Conservation (phyloP, 345 rosid species). For the Eucalyptus tenuipes region DNA sequence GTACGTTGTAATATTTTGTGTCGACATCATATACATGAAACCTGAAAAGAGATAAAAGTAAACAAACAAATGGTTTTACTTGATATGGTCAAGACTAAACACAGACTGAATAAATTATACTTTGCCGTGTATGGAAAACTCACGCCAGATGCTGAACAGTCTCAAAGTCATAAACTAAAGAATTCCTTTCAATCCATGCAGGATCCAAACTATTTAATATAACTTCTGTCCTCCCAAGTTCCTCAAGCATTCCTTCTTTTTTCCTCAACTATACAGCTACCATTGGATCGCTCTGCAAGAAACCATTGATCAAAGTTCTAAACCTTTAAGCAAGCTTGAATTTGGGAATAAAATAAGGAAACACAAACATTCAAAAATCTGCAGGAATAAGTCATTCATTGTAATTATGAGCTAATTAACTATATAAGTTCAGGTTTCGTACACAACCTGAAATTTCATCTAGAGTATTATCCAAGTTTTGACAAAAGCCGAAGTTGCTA, state of each 20-base stretch:
- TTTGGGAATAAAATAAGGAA: neutral
- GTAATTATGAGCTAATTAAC: neutral
- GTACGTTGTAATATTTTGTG: slow-evolving; percentile 39
- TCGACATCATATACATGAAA: slow-evolving; percentile 66
- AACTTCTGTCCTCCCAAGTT: slow-evolving; percentile 81
- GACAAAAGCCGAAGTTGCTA: neutral
- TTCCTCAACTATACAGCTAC: slow-evolving; percentile 44
- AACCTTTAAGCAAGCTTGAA: neutral
- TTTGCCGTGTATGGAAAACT: neutral
- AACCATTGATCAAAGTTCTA: neutral
- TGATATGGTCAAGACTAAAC: neutral
- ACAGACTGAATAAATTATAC: neutral
- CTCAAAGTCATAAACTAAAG: slow-evolving; percentile 56
- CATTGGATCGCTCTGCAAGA: slow-evolving; percentile 71
- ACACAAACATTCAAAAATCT: neutral
- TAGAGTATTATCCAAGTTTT: neutral
- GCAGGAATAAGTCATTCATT: fast-evolving
- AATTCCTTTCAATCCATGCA: slow-evolving; percentile 56
- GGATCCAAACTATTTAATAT: slow-evolving; percentile 58
- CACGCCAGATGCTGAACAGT: slow-evolving; percentile 53
- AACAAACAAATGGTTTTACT: neutral
- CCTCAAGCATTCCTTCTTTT: slow-evolving; percentile 45
- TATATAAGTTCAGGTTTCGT: neutral
- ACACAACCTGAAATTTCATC: neutral
- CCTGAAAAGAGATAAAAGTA: slow-evolving; percentile 14